These are phyloP conservation scores for Camellia oleifera DNA, from an alignment of 179 eudicot genomes.

Conservation along the genomic window DNA sequence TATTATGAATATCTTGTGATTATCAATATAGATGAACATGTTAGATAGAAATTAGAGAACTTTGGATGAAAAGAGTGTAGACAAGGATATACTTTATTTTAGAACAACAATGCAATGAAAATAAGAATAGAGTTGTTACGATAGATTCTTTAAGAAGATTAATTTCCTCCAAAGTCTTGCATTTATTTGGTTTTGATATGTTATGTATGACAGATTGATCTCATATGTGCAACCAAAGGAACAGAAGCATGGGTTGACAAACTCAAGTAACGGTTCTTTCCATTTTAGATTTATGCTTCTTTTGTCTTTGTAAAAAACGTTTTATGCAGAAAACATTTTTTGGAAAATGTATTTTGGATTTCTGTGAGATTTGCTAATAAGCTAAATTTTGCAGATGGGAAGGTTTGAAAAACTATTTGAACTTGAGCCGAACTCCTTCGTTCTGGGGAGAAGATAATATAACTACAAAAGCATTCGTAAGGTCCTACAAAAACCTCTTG, in stretches of 20 bases:
- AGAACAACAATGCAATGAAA: too few species aligned
- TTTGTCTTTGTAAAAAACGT: too few species aligned
- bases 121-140: too few species aligned
- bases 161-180: neutral
- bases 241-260: constrained; percentile 71
- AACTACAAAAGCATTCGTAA: constrained; percentile 42
- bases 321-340: too few species aligned
- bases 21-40: too few species aligned
- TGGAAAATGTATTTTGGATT: too few species aligned
- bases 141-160: neutral
- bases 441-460: constrained; percentile 36
- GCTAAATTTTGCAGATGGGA: constrained; percentile 41
- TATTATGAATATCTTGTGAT: neutral
- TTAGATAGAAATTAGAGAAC: too few species aligned
- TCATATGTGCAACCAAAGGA: constrained; percentile 76
- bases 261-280: constrained; percentile 46
- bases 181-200: too few species aligned
- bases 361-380: too few species aligned
- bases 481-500: constrained; percentile 47
- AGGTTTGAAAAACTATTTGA: constrained; percentile 39
- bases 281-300: too few species aligned
- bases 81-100: too few species aligned
- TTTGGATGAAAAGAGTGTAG: too few species aligned
- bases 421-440: constrained; percentile 39
- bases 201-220: constrained; percentile 43